These are phyloP conservation scores for Lentinula boryana DNA, from an alignment of 768 basidiomycete genomes.

Conservation along the genomic window DNA sequence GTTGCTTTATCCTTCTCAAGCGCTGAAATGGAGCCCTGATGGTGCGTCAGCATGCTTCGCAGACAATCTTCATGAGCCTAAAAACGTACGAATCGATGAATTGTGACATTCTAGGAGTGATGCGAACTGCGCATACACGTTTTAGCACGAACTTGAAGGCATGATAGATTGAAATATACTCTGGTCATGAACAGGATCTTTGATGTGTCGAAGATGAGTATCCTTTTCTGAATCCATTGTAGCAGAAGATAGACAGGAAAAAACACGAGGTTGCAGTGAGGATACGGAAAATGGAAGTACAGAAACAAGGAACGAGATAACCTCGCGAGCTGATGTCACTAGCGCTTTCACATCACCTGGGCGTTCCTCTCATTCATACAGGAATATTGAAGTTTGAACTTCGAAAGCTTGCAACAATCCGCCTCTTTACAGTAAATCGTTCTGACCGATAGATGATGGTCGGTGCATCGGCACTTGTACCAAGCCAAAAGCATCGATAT, in stretches of 20 bases:
- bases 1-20: conserved; percentile 71
- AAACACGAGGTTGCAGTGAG: too few species aligned
- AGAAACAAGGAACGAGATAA: not conserved
- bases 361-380: not conserved
- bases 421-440: too few species aligned
- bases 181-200: conserved; percentile 36
- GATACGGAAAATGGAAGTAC: too few species aligned
- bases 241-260: too few species aligned
- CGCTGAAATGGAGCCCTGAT: conserved; percentile 49
- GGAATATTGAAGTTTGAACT: not conserved
- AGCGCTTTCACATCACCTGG: not conserved
- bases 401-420: too few species aligned
- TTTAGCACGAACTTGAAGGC: conserved; percentile 8
- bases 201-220: conserved; percentile 14
- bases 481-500: too few species aligned
- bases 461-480: too few species aligned
- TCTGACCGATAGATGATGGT: too few species aligned
- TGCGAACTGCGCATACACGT: conserved; percentile 24
- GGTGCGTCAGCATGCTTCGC: conserved; percentile 13
- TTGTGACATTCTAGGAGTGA: conserved; percentile 25
- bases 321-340: not conserved
- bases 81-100: conserved; percentile 67
- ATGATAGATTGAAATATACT: conserved; percentile 19
- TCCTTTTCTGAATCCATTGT: not conserved
- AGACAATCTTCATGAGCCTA: not conserved